phyloP scores from a whole-genome alignment of 1,284 basidiomycete species.

The Leucoagaricus sp. region DNA sequence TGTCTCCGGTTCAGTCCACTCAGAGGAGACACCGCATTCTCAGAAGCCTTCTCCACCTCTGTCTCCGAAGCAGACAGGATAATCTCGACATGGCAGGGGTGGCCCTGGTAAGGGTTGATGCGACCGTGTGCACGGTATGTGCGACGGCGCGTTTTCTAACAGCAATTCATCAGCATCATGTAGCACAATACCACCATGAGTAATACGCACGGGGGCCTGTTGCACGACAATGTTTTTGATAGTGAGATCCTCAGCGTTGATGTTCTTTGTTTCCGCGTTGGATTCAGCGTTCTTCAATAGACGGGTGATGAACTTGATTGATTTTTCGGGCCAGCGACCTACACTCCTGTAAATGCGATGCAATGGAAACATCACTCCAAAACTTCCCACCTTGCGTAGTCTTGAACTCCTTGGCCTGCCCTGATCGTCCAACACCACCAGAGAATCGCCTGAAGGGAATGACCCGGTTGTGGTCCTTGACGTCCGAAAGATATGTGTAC shows the following conservation, averaged over 20 bases:
- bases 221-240: slow-evolving; percentile 99
- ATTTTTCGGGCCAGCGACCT: slow-evolving; percentile 99
- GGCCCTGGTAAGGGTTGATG: slow-evolving; percentile 45
- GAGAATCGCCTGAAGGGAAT: slow-evolving; percentile 98
- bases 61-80: slow-evolving; percentile 79
- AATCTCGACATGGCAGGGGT: slow-evolving; percentile 84
- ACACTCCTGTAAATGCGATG: slow-evolving; percentile 9
- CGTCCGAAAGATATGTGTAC: slow-evolving; percentile 92
- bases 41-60: slow-evolving; percentile 89
- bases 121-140: slow-evolving; percentile 89
- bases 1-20: slow-evolving; percentile 78
- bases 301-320: slow-evolving; percentile 92
- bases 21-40: slow-evolving; percentile 64
- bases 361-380: background rate
- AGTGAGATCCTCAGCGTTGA: slow-evolving; percentile 88
- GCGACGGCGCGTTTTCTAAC: slow-evolving; percentile 96
- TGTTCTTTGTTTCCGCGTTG: slow-evolving; percentile 97
- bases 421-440: slow-evolving; percentile 96
- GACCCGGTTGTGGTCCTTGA: slow-evolving; percentile 95
- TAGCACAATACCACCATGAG: background rate
- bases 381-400: slow-evolving; percentile 81
- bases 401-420: slow-evolving; percentile 98
- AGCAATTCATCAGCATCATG: background rate
- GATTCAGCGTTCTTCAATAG: slow-evolving; percentile 99
- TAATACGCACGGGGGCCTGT: slow-evolving; percentile 87